Percentiles rank a stretch among this genome's conserved stretches.
Evolutionary conservation across 2,329 filamentous ascomycete genomes (phyloP).

Genomic region (Aspergillus quadricinctus): DNA sequence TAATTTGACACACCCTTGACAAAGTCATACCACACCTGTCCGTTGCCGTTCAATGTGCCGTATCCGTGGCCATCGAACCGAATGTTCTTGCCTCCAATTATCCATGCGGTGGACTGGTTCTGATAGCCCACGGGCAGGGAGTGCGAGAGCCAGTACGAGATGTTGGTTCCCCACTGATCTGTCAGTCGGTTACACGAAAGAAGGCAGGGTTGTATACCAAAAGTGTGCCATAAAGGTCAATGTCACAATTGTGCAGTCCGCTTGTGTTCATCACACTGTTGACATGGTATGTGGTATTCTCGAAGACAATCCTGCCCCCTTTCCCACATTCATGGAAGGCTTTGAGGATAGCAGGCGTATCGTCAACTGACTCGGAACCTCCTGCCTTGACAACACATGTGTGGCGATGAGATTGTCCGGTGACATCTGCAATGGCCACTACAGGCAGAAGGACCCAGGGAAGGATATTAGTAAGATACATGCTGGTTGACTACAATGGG

Average conservation of each 20-base stretch:
- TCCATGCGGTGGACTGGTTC: slow-evolving; percentile 48
- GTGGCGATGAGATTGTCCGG: background rate
- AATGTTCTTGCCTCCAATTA: slow-evolving; percentile 49
- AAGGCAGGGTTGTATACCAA: slow-evolving; percentile 32
- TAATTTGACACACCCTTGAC: slow-evolving; percentile 25
- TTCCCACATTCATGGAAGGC: slow-evolving; percentile 49
- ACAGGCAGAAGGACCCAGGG: background rate
- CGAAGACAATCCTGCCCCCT: slow-evolving; percentile 50
- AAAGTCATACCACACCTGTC: slow-evolving; percentile 41
- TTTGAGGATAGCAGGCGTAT: slow-evolving; percentile 49
- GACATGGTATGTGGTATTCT: slow-evolving; percentile 47
- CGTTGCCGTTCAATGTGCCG: slow-evolving; percentile 46
- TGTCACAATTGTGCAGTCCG: slow-evolving; percentile 43
- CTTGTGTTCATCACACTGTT: slow-evolving; percentile 49
- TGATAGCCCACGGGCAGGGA: slow-evolving; percentile 48
- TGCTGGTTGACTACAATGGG: background rate
- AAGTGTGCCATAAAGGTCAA: slow-evolving; percentile 48
- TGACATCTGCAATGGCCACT: background rate
- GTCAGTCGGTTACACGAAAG: background rate
- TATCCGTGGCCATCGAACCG: slow-evolving; percentile 47
- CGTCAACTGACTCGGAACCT: slow-evolving; percentile 34
- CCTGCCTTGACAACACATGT: slow-evolving; percentile 10
- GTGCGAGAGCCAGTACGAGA: slow-evolving; percentile 48
- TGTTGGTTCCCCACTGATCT: slow-evolving; percentile 32
- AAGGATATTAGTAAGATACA: background rate